Evolutionary conservation across 1,139 yeast species (phyloP).

Genomic region (Candida frijolesensis): DNA sequence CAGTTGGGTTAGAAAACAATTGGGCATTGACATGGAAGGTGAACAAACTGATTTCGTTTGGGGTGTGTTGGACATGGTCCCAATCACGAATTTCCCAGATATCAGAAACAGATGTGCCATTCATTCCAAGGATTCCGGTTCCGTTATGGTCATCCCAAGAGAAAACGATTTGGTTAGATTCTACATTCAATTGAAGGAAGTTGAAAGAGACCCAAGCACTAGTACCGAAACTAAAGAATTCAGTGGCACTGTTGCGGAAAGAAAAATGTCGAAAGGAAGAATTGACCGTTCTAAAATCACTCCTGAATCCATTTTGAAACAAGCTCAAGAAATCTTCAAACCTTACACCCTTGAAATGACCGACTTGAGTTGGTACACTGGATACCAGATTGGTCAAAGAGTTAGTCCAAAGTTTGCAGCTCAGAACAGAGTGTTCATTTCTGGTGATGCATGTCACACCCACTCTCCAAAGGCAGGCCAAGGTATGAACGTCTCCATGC

Average conservation of each 20-base stretch:
- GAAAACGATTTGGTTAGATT: conserved; percentile 33
- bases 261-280: conserved; percentile 18
- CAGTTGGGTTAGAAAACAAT: conserved; percentile 32
- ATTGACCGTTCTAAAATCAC: conserved; percentile 28
- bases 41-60: conserved; percentile 36
- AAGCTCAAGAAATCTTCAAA: conserved; percentile 28
- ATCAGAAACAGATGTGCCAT: conserved; percentile 35
- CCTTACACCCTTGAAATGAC: conserved; percentile 32
- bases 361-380: conserved; percentile 32
- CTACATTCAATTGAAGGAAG: conserved; percentile 26
- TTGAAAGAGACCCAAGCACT: conserved; percentile 22
- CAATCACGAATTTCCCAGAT: conserved; percentile 37
- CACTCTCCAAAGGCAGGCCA: conserved; percentile 43
- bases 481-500: conserved; percentile 33
- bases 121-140: conserved; percentile 30
- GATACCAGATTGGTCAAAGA: conserved; percentile 38
- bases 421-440: conserved; percentile 28
- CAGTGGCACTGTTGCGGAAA: conserved; percentile 13
- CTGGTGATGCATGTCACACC: conserved; percentile 42
- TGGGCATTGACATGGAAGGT: conserved; percentile 27
- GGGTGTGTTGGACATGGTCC: conserved; percentile 40
- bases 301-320: conserved; percentile 27
- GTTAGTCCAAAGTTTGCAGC: conserved; percentile 26
- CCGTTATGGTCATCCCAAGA: conserved; percentile 36
- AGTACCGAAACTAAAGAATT: conserved; percentile 7